Base-by-base conservation (phyloP, 2,329 filamentous ascomycete species). In the Ophiostoma triangulosporum region DNA sequence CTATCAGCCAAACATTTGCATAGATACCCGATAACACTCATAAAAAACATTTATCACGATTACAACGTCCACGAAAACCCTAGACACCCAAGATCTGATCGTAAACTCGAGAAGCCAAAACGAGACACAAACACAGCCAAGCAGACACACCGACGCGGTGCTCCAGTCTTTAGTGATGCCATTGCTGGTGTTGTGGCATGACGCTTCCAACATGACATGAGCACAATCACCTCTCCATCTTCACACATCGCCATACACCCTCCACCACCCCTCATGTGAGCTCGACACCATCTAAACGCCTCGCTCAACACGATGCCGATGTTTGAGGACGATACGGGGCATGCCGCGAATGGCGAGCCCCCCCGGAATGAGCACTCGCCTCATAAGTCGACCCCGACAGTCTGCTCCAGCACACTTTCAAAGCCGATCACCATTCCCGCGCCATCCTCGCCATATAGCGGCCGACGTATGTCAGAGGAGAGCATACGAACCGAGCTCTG, bases 401-500 rank as follows among this genome's bases (percentile, higher is more conserved):
- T 38, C 9, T 49, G 32, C 1, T 20, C 50, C 20, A 20, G 38
- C 22, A 36, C 52, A 7, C 49, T 53, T 12, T 60, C 59, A n/a
- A 52, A 46, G 22, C 54, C 63, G 62, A 60, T 60, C 51, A 56
- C 60, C 50, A 58, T 57, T 26, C 27, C 59, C 6, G 46, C 51
- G 14, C 52, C 57, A 9, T n/a, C 52, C 6, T 52, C 60, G 29
- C 35, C 50, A 26, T 36, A 31, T 15, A 45, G 52, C 22, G 45
- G 59, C 50, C 69, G 70, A 51, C 70, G 66, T 38, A 63, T 72
- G 27, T 82, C 79, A 0, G 77, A 81, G 56, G 78, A 81, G 62
- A 81, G 77, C 62, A 75, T 82, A 35, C 70, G 73, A 22, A 79
- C 77, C 26, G 78, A 83, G 29, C 66, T 82, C 9, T 81, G 78